Evolutionary conservation across 495 filamentous ascomycete genomes (phyloP), one percentile per base, ranked within the genome.

Genomic region (Lasiosphaeria miniovina): DNA sequence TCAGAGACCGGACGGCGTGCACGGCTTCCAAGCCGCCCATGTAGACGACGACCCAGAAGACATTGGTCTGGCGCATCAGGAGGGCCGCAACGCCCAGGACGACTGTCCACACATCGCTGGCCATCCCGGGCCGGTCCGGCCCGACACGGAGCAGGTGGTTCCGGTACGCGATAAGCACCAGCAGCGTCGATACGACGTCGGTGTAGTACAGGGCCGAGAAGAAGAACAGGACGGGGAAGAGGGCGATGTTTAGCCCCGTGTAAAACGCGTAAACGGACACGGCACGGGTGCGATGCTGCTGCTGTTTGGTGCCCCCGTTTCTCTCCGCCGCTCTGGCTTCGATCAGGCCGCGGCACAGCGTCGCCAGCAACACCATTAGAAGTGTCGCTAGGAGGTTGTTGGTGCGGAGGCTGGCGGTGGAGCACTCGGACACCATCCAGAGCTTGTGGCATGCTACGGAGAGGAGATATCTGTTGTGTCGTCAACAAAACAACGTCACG

Each of bases 161-260:
- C 41, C 82, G 72, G 64, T 91, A 91, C 0, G 85, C 81, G 36
- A 82, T 71, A 3, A 96, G 71, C 0, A 95, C 86, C 45, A 83
- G 74, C 64, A 88, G 66, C 0, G 87, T 88, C 4, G 86, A 88
- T 36, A 79, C 68, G 0, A 96, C 84, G 75, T 98, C 94, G 8
- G 94, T 98, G 69, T 98, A 98, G 70, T 93, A 98, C 15, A 98
- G 74, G 0, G 82, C 90, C 0, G 90, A 93, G 73, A 98, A 98
- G 80, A 98, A 98, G 77, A 96, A 97, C 2, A 98, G 68, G 5
- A 90, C 86, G 9, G 94, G 95, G 64, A 98, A 96, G 4, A 96
- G 76, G 54, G 85, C 84, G 49, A 96, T 84, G 66, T 96, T 97
- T 63, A 95, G 54, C 4, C 86, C 89, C 0, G 83, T 84, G 73